These are phyloP conservation scores for Heliocybe sulcata DNA, from an alignment of 1,284 basidiomycete species.

Conservation along the genomic window DNA sequence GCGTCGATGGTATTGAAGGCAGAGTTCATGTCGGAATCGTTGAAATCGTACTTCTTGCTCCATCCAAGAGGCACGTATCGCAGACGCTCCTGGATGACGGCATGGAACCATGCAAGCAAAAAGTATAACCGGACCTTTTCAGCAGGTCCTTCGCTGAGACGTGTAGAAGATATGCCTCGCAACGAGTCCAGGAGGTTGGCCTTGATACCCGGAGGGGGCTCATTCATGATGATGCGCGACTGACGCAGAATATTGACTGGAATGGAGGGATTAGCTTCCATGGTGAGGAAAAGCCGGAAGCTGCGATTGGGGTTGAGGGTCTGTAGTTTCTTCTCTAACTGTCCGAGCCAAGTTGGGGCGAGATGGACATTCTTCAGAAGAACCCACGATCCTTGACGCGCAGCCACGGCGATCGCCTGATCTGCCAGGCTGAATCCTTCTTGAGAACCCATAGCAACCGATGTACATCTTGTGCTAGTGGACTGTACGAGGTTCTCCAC, in stretches of 20 bases:
- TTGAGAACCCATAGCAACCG: constrained; percentile 97
- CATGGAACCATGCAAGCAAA: constrained; percentile 98
- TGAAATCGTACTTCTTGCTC: constrained; percentile 96
- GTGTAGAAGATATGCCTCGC: constrained; percentile 65
- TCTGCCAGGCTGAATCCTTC: constrained; percentile 95
- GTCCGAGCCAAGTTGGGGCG: constrained; percentile 89
- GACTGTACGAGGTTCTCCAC: constrained; percentile 86
- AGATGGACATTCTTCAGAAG: constrained; percentile 95
- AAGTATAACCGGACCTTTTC: constrained; percentile 91
- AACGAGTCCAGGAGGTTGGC: constrained; percentile 91
- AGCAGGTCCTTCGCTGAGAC: constrained; percentile 75
- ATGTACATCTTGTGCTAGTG: constrained; percentile 67
- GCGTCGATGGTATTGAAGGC: constrained; percentile 87
- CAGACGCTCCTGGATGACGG: constrained; percentile 90
- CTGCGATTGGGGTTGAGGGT: constrained; percentile 80
- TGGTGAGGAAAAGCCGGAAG: constrained; percentile 94
- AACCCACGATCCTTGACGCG: constrained; percentile 90
- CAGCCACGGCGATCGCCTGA: constrained; percentile 87
- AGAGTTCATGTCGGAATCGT: constrained; percentile 94
- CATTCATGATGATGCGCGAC: constrained; percentile 95
- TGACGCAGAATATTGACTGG: constrained; percentile 94
- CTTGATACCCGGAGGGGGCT: constrained; percentile 92
- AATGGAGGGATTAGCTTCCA: constrained; percentile 91
- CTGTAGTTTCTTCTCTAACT: constrained; percentile 94
- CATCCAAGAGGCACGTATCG: constrained; percentile 93